Base-by-base conservation (phyloP, 768 basidiomycete genomes). In the Mycena alexandri region DNA sequence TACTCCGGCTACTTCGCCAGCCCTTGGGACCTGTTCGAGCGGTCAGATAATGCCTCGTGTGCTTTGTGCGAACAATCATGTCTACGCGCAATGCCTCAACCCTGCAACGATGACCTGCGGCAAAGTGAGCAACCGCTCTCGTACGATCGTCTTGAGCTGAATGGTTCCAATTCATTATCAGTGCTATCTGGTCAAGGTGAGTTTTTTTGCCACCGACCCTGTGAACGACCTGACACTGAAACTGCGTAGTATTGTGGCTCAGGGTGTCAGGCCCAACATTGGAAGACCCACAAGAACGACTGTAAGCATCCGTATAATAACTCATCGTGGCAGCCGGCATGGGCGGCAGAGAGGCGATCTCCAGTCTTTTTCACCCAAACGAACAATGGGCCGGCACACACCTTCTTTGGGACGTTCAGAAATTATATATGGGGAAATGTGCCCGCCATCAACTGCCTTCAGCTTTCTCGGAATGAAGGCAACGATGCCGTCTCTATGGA, bases 401-500 rank as follows among this genome's bases (percentile, higher is more conserved):
- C 29, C 5, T 29, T 34, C 50, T 61, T 52, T 22, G 60, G 60
- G 14, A 50, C 69, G 2, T 65, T 69, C 44, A 47, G 69, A 70
- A 50, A 70, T 60, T 71, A 72, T 46, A 66, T 76, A 29, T 72
- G 73, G 57, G 77, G 68, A 13, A 51, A 74, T 16, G 54, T 73
- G 38, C 79, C 79, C 29, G 74, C 79, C 12, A 79, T 78, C 41
- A 79, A 82, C 65, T 73, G 75, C 44, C 74, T 83, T 12, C 74
- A 75, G 41, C 61, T 81, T 5, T 34, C 48, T 2, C 57, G 68
- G 38, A 81, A 81, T 61, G 80, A 83, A 68, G 76, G 77, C 3
- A n/a, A 55, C 24, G 65, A 62, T 0, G 65, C 63, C 16, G 24
- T 63, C 7, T 51, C 74, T 36, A 74, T 69, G 60, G 65, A 81